Evolutionary conservation across 768 basidiomycete genomes (phyloP), one percentile per base, ranked within the genome.

Genomic region (Mycena vitilis): DNA sequence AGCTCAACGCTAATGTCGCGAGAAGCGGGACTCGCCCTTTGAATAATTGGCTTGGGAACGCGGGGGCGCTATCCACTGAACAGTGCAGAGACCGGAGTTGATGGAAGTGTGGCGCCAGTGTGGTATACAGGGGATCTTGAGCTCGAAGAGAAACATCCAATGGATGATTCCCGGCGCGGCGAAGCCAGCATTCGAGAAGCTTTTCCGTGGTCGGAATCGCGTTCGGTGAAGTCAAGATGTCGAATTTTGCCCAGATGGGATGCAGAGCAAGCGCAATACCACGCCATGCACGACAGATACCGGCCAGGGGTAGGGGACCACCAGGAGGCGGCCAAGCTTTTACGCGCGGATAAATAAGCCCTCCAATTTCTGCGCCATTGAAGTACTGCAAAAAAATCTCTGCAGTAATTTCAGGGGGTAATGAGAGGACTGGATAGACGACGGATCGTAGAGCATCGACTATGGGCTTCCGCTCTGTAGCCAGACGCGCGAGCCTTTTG

Each of bases 361-460:
- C 47, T 30, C 59, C 59, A 16, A 60, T 60, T 20, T 60, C 34
- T 30, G 58, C 13, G 18, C 8, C 34, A 20, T 59, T 18, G 23
- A 59, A 44, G n/a, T 22, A 55, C 2, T 57, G 22, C 20, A 30
- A 30, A 6, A 55, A 65, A 65, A 59, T 25, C 25, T 51, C 49
- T 9, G 49, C 49, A 10, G 64, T 65, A 20, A 65, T 42, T 42
- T 65, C 64, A 1, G 64, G 55, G 10, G 64, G 45, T 1, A 65
- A 11, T 13, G 45, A 36, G 34, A 59, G n/a, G 20, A 65, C 45
- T 22, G 64, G 64, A 44, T 58, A 65, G 47, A n/a, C n/a, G 8
- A 45, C 25, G 51, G 48, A 34, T 23, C 45, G 11, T 0, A 66
- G 57, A 10, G 38, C 38, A 2, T 53, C 18, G 9, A 45, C 23